Base-by-base conservation (phyloP, 2,329 filamentous ascomycete species). In the Apiospora hydei region DNA sequence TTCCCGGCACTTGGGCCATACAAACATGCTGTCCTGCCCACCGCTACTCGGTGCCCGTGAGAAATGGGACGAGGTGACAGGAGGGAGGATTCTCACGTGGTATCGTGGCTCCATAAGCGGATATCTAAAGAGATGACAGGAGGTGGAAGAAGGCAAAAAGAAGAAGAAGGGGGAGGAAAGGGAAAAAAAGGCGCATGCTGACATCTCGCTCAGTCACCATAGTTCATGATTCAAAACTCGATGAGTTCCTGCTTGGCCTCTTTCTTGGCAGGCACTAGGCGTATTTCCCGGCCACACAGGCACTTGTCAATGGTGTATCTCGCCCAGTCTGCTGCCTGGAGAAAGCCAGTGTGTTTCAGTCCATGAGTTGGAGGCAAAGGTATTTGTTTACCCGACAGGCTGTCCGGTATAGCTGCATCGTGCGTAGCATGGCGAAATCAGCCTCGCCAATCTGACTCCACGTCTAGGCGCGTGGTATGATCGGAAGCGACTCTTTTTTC, bases 381-480 rank as follows among this genome's bases (percentile, higher is more conserved):
- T 41, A 16, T n/a, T 38, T 64, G 57, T 38, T 41, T 64, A 41
- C 21, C 34, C 34, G 34, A 10, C 10, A n/a, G 10, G 41, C 41
- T 43, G 41, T 13, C 41, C 34, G 34, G 3, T 30, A 26, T 24
- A 24, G 24, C 10, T 34, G 51, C 26, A 8, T 57, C 5, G 13
- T 51, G 47, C 44, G 21, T 24, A 14, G 24, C 18, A 18, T 30
- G 7, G 30, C 18, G 2, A 10, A 21, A 38, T 38, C 53, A 61
- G 30, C 53, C 53, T 61, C 53, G 16, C 53, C 53, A 61, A 61
- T 64, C 57, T 64, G 41, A 18, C 34, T 64, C 57, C 57, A 64
- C 57, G 34, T 14, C 8, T 34, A 14, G 8, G 34, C 57, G 34
- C 57, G 30, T 41, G 34, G 34, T 21, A 64, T 64, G 67, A 8